These are phyloP conservation scores for Aspergillus floridensis DNA, from an alignment of 2,329 filamentous ascomycete species.

Conservation along the genomic window DNA sequence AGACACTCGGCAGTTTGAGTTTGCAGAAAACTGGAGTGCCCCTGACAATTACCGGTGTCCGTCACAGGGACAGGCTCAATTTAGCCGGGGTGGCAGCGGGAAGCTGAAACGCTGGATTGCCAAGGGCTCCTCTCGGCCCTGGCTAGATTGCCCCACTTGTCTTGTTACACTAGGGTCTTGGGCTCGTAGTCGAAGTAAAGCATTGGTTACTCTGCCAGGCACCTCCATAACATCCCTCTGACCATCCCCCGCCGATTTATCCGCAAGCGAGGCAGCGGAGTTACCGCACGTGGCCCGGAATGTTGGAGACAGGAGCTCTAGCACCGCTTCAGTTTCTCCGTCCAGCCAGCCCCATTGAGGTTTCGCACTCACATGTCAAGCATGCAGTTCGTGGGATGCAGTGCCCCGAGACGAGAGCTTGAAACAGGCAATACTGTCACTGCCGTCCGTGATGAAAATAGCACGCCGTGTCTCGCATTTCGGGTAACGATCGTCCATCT, in stretches of 20 bases:
- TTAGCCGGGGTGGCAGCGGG: background rate
- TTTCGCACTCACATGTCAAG: background rate
- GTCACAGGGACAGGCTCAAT: background rate
- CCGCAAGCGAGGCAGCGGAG: background rate
- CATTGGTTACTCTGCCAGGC: no score
- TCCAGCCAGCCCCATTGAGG: background rate
- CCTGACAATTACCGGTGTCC: background rate
- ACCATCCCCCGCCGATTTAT: background rate
- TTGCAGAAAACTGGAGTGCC: background rate
- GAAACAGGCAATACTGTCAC: background rate
- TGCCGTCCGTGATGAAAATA: background rate
- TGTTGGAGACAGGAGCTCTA: background rate
- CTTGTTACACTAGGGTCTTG: background rate
- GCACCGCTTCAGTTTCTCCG: background rate
- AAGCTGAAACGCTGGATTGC: background rate
- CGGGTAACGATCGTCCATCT: background rate
- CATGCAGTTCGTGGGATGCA: background rate
- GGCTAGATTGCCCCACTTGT: background rate
- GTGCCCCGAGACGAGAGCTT: background rate
- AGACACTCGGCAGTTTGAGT: background rate
- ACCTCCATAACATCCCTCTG: no score
- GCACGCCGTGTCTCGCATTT: background rate
- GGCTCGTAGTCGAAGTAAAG: no score
- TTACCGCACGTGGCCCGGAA: background rate
- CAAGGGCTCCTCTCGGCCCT: background rate